Base-by-base conservation (phyloP, 176 grass and related monocot species). In the Triticum timopheevii region DNA sequence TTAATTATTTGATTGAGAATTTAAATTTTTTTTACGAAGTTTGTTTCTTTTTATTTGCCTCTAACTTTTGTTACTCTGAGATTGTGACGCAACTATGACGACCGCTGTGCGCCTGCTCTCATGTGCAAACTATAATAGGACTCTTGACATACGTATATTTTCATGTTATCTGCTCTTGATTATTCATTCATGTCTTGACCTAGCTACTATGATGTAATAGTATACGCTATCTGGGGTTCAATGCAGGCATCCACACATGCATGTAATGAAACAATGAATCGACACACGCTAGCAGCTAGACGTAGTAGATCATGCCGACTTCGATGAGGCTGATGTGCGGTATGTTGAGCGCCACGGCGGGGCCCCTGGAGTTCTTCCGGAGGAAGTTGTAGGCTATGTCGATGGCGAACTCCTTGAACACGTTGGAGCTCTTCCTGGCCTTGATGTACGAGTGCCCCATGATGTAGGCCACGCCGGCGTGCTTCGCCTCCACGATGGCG, bases 281-380 rank as follows among this genome's bases (percentile, higher is more conserved):
- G 38, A 25, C 3, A 2, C 16, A 20, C 16, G 49, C 15, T 50
- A 54, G 50, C 16, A 8, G 19, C 83, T 95, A 95, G 58, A 95
- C 93, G 56, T 95, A 90, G 82, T 95, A 90, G 82, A 92, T 92
- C 93, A 95, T 95, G 72, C 93, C 88, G 13, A 95, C 93, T 87
- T 95, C 90, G 71, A 95, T 87, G 25, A 92, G 90, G 83, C 90
- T 90, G 80, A 92, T 84, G 74, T 92, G 90, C 61, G 93, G 93
- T 25, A 92, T 84, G 58, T 95, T 87, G 49, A 95, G 80, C 24
- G 88, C 86, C 6, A 88, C 76, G 67, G 75, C 82, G 11, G 93
- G 93, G 3, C 90, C 93, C 58, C 93, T 80, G 70, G 86, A 90
- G 84, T 95, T 95, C 79, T 92, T 92, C 16, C 86, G 67, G 13